Evolutionary conservation across 176 grass and related monocot species (phyloP), one percentile per base, ranked within the genome.

Genomic region (Calamus simplicifolius): DNA sequence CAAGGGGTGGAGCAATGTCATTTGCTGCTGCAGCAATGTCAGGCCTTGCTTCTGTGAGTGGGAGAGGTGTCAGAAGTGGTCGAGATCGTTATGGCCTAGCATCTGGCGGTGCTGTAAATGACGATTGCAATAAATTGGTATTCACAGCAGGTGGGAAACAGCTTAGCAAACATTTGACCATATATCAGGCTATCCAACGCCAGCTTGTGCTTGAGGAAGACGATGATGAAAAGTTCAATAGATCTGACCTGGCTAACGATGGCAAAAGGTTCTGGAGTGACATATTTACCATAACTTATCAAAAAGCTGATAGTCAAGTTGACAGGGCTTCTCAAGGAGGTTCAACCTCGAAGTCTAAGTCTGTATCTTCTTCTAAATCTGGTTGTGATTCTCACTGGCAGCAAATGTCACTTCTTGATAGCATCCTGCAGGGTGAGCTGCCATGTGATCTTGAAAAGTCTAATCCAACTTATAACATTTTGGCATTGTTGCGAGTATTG

Each of bases 281-380:
- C 74, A 60, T 95, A 59, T 95, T 89, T 56, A 89, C 90, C 17
- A 83, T 95, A 80, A 89, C 82, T 15, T 95, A 95, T 29, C 85
- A 95, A 59, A 95, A 95, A 62, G 82, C 82, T 82, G 90, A 86
- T 79, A 69, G 58, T 13, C 58, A 68, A 55, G 63, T 23, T 17
- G 72, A 79, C 25, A 81, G 71, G 70, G 56, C 70, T 25, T 66
- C 85, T 49, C 56, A 49, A 3, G 69, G 64, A 62, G 75, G 72
- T 71, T 78, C 79, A 54, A 58, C 65, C 15, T 53, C 69, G 10
- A 79, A 76, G 59, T 68, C 71, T 57, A 89, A 89, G 78, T 73
- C 75, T 38, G 59, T 59, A 57, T 57, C 64, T 63, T 10, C 27
- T 71, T 86, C 29, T 35, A 66, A 43, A 83, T 31, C 35, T 59